phyloP scores from a whole-genome alignment of 306 rosid species.

The Lathyrus sativus region DNA sequence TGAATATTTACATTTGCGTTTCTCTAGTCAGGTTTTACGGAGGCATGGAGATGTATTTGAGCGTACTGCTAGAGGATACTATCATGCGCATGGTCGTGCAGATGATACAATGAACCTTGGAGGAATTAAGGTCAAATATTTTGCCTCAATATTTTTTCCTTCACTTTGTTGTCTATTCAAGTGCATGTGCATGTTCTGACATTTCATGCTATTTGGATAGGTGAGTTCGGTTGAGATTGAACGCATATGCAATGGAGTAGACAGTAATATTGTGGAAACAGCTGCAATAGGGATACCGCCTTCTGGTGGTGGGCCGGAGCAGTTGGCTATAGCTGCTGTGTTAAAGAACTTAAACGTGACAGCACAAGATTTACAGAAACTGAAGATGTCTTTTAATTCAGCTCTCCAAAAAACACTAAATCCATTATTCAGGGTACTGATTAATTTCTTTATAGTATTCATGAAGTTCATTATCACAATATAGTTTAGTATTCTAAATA shows the following conservation, averaged over 20 bases:
- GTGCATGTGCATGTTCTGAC: background rate
- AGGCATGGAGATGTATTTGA: slow-evolving; percentile 97
- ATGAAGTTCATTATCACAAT: background rate
- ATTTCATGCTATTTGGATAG: slow-evolving; percentile 49
- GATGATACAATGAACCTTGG: slow-evolving; percentile 99
- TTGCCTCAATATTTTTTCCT: background rate
- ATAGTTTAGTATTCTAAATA: slow-evolving; percentile 5
- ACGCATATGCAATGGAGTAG: slow-evolving; percentile 80
- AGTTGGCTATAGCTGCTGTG: slow-evolving; percentile 72
- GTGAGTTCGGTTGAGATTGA: slow-evolving; percentile 97
- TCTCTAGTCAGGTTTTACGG: slow-evolving; percentile 62
- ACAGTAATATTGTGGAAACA: slow-evolving; percentile 67
- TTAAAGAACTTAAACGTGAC: slow-evolving; percentile 49
- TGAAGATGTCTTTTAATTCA: slow-evolving; percentile 69
- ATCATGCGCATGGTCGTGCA: slow-evolving; percentile 94
- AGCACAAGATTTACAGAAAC: slow-evolving; percentile 47
- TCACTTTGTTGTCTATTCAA: background rate
- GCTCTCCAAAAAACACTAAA: slow-evolving; percentile 88
- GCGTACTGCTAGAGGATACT: slow-evolving; percentile 74
- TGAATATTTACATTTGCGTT: slow-evolving; percentile 27
- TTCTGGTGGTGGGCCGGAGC: slow-evolving; percentile 87
- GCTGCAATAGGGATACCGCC: slow-evolving; percentile 97
- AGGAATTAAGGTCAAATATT: slow-evolving; percentile 80
- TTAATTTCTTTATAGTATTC: slow-evolving; percentile 26
- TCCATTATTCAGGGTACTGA: slow-evolving; percentile 79